phyloP scores from a whole-genome alignment of 768 basidiomycete genomes.

The Serendipita sp. region DNA sequence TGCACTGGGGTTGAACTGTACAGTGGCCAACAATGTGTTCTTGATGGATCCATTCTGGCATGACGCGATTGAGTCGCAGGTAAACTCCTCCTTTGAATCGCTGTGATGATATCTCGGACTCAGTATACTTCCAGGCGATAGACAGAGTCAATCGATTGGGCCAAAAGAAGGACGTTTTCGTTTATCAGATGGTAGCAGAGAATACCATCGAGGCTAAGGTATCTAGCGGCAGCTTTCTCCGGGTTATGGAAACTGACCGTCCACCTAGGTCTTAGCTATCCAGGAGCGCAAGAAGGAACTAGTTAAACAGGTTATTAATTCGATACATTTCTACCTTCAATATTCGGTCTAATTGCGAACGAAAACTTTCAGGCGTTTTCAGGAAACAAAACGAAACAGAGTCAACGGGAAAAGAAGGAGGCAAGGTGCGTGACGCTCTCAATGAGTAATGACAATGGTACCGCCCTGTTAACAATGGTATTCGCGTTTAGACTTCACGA shows the following conservation, averaged over 20 bases:
- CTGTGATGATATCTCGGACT: background rate
- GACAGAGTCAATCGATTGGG: slow-evolving; percentile 35
- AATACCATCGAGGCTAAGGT: slow-evolving; percentile 79
- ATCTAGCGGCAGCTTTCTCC: background rate
- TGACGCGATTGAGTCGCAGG: slow-evolving; percentile 73
- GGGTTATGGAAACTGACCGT: background rate
- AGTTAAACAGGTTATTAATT: slow-evolving; percentile 43
- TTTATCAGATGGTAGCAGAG: slow-evolving; percentile 81
- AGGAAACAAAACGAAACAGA: slow-evolving; percentile 61
- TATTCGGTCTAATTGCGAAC: background rate
- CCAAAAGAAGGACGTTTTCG: slow-evolving; percentile 66
- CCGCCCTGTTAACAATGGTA: too few species aligned
- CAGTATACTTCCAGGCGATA: background rate
- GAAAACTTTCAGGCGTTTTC: slow-evolving; percentile 52
- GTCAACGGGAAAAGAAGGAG: slow-evolving; percentile 58
- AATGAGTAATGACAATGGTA: too few species aligned
- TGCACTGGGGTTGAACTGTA: slow-evolving; percentile 73
- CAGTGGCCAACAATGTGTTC: slow-evolving; percentile 66
- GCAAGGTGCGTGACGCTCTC: slow-evolving; percentile 29
- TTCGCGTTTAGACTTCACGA: too few species aligned
- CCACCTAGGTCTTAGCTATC: slow-evolving; percentile 52
- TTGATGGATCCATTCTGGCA: slow-evolving; percentile 13
- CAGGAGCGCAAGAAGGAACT: slow-evolving; percentile 72
- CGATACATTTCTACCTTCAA: background rate
- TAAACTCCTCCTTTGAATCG: slow-evolving; percentile 19